phyloP scores from a whole-genome alignment of 23 red algal genomes.

The Gracilaria domingensis region DNA sequence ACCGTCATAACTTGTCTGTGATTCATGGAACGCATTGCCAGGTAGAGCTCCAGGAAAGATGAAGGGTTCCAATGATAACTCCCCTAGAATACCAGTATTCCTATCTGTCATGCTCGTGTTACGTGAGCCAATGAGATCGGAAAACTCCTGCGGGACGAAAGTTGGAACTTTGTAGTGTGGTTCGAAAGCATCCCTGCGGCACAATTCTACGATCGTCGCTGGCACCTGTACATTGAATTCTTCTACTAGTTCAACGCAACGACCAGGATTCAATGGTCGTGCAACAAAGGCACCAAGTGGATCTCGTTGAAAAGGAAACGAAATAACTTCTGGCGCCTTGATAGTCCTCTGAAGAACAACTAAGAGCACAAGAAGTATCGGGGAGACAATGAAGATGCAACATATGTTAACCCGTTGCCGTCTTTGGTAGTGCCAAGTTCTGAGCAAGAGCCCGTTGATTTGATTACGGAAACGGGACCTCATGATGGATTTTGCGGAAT shows the following conservation, averaged over 20 bases:
- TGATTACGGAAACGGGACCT: slow-evolving; percentile 62
- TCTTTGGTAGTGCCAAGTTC: slow-evolving; percentile 87
- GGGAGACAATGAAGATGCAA: slow-evolving; percentile 79
- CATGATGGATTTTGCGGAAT: neutral
- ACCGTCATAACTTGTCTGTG: slow-evolving; percentile 80
- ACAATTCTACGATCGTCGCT: neutral
- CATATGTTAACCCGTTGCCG: slow-evolving; percentile 73
- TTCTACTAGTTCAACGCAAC: slow-evolving; percentile 20
- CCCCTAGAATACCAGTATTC: slow-evolving; percentile 26
- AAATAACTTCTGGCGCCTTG: slow-evolving; percentile 19
- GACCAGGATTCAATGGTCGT: slow-evolving; percentile 61
- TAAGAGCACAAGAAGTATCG: slow-evolving; percentile 67
- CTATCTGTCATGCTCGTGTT: slow-evolving; percentile 1
- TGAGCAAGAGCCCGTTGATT: slow-evolving; percentile 70
- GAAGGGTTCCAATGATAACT: slow-evolving; percentile 52
- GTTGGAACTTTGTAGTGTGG: slow-evolving; percentile 47
- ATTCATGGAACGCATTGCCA: slow-evolving; percentile 22
- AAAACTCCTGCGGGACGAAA: slow-evolving; percentile 32
- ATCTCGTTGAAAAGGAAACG: slow-evolving; percentile 51
- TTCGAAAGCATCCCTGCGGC: neutral
- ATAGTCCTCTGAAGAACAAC: slow-evolving; percentile 45
- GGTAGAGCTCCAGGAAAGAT: slow-evolving; percentile 44
- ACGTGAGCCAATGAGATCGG: slow-evolving; percentile 29
- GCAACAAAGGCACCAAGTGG: slow-evolving; percentile 75
- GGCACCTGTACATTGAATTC: neutral